Evolutionary conservation across 495 filamentous ascomycete genomes (phyloP).

Genomic region (Aspergillus diversus): DNA sequence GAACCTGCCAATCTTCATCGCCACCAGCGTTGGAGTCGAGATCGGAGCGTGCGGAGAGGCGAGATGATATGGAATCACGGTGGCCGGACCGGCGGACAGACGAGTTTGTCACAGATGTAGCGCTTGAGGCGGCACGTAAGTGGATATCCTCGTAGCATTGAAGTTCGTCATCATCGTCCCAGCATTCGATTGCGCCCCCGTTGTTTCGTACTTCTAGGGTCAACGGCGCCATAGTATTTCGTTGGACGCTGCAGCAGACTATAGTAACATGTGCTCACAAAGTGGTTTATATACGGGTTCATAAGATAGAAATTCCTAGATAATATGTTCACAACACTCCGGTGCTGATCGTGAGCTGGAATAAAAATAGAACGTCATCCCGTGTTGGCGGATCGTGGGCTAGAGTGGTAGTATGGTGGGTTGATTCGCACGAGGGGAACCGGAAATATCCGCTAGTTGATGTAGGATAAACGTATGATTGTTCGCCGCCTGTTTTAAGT

Average conservation of each 20-base stretch:
- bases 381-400: conserved; percentile 25
- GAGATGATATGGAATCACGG: conserved; percentile 77
- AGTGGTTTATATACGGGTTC: conserved; percentile 3
- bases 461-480: conserved; percentile 2
- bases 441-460: not conserved
- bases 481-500: not conserved
- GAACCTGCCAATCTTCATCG: conserved; percentile 85
- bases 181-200: conserved; percentile 73
- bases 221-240: conserved; percentile 56
- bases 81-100: conserved; percentile 58
- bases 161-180: conserved; percentile 85
- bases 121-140: conserved; percentile 64
- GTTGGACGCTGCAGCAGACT: not conserved
- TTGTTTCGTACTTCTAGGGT: conserved; percentile 58
- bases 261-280: conserved; percentile 8
- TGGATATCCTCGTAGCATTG: conserved; percentile 73
- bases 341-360: conserved; percentile 27
- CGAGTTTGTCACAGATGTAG: conserved; percentile 55
- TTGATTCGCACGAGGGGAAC: not conserved
- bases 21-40: conserved; percentile 69
- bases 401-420: not conserved
- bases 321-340: conserved; percentile 30
- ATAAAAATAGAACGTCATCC: conserved; percentile 40
- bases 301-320: conserved; percentile 15
- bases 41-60: conserved; percentile 78